These are phyloP conservation scores for Alloascoidea africana DNA, from an alignment of 805 yeast genomes.

Conservation along the genomic window DNA sequence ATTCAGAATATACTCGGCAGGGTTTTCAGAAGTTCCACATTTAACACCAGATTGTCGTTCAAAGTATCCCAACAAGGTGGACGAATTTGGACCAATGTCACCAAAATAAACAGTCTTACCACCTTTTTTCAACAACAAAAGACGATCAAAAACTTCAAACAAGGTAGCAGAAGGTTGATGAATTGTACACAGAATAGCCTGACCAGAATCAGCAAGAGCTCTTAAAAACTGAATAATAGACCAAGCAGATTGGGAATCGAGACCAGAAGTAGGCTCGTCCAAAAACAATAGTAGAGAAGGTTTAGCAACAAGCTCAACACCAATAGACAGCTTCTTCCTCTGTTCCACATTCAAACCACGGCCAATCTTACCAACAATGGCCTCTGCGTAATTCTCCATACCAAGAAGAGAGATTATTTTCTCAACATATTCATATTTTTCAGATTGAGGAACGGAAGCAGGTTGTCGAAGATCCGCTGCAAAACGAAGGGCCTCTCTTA, in stretches of 20 bases:
- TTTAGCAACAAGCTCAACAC: conserved; percentile 59
- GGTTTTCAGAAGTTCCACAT: conserved; percentile 47
- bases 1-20: conserved; percentile 64
- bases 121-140: conserved; percentile 54
- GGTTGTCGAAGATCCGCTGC: conserved; percentile 66
- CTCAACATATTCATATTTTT: conserved; percentile 55
- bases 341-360: conserved; percentile 58
- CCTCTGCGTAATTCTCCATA: conserved; percentile 59
- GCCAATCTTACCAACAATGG: conserved; percentile 67
- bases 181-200: conserved; percentile 61
- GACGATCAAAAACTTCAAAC: conserved; percentile 52
- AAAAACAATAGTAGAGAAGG: conserved; percentile 44
- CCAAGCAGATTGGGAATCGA: conserved; percentile 56
- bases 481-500: conserved; percentile 58
- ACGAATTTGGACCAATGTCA: conserved; percentile 54
- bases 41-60: conserved; percentile 59
- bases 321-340: conserved; percentile 52
- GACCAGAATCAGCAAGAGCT: conserved; percentile 55
- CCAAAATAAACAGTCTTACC: conserved; percentile 77
- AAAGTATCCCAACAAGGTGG: conserved; percentile 44
- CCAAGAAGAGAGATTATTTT: conserved; percentile 50
- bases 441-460: conserved; percentile 32
- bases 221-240: conserved; percentile 52
- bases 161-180: conserved; percentile 67
- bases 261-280: conserved; percentile 66